These are phyloP conservation scores for Zymoseptoria brevis DNA, from an alignment of 2,329 filamentous ascomycete species.

Conservation along the genomic window DNA sequence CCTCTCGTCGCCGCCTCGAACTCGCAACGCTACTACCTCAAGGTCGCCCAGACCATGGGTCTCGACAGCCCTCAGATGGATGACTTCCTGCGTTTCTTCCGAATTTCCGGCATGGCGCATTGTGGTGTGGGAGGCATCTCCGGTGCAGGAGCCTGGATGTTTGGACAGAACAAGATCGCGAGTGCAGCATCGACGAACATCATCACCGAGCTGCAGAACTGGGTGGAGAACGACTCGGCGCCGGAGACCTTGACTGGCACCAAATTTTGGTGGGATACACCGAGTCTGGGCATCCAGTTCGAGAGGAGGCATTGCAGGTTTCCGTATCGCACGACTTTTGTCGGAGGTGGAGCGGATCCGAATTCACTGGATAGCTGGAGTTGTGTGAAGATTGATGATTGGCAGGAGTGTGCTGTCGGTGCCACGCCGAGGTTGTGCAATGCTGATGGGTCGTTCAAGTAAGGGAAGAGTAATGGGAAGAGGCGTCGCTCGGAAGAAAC, in stretches of 20 bases:
- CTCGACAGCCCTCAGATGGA: slow-evolving; percentile 33
- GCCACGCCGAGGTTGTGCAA: slow-evolving; percentile 18
- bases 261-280: slow-evolving; percentile 38
- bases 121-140: slow-evolving; percentile 38
- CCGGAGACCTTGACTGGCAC: slow-evolving; percentile 34
- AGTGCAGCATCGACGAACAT: slow-evolving; percentile 36
- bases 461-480: neutral
- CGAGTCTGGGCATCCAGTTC: slow-evolving; percentile 35
- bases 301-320: slow-evolving; percentile 41
- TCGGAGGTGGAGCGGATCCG: slow-evolving; percentile 27
- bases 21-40: slow-evolving; percentile 42
- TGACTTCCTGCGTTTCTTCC: slow-evolving; percentile 42
- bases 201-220: slow-evolving; percentile 38
- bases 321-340: slow-evolving; percentile 30
- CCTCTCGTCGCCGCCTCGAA: slow-evolving; percentile 39
- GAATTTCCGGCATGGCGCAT: slow-evolving; percentile 46
- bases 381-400: slow-evolving; percentile 27
- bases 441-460: slow-evolving; percentile 20
- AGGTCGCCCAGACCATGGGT: slow-evolving; percentile 35
- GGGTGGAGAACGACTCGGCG: slow-evolving; percentile 28
- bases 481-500: neutral
- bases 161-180: slow-evolving; percentile 31
- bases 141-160: slow-evolving; percentile 37
- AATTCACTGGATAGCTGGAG: slow-evolving; percentile 30
- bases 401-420: slow-evolving; percentile 21